Evolutionary conservation across 2,329 filamentous ascomycete genomes (phyloP).

Genomic region (Elsinoe fawcettii): DNA sequence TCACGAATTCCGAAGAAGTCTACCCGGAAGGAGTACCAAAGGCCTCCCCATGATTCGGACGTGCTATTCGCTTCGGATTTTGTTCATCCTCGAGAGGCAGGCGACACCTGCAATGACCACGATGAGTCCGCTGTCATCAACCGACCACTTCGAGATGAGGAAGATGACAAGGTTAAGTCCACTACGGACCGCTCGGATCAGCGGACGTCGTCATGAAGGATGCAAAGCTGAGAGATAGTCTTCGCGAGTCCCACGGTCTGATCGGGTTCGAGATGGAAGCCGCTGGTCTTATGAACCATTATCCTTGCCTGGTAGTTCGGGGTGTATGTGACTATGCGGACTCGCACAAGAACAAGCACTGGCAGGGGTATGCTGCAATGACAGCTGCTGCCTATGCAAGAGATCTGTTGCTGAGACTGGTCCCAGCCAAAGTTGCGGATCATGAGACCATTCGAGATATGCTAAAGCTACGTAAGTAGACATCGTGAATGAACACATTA

Average conservation of each 20-base stretch:
- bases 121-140: neutral
- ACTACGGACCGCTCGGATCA: conserved; percentile 25
- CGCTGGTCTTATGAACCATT: too few relatives aligned
- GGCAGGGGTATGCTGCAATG: conserved; percentile 15
- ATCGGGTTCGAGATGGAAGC: conserved; percentile 18
- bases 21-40: neutral
- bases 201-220: conserved; percentile 23
- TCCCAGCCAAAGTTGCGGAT: neutral
- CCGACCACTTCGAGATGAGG: neutral
- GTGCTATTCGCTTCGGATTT: neutral
- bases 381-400: conserved; percentile 1
- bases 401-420: neutral
- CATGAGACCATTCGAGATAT: neutral
- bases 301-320: conserved; percentile 14
- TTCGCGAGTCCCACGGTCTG: conserved; percentile 14
- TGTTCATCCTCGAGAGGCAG: neutral
- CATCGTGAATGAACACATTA: neutral
- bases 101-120: neutral
- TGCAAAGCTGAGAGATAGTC: conserved; percentile 15
- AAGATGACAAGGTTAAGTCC: conserved; percentile 9
- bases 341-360: conserved; percentile 16
- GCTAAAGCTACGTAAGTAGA: neutral
- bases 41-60: neutral
- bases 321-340: conserved; percentile 16
- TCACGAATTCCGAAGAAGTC: neutral